Conservation (phyloP, 2,329 filamentous ascomycete species). For the Sordariomycetes sp. region DNA sequence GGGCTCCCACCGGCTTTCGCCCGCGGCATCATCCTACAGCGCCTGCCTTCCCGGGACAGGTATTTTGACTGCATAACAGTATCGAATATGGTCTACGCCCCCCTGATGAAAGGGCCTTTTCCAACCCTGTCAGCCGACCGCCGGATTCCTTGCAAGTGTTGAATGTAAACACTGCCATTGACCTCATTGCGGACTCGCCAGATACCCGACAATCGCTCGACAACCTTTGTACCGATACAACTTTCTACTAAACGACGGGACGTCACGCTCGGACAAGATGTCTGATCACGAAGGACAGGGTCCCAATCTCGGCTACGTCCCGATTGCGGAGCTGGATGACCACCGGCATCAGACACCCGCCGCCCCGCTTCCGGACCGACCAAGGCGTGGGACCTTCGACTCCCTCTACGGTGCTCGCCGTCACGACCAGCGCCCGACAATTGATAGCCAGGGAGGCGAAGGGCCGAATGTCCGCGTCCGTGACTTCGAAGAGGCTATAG, state of each 20-base stretch:
- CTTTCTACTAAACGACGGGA: neutral
- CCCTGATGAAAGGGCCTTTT: neutral
- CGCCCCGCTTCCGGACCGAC: slow-evolving; percentile 43
- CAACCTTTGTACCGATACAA: neutral
- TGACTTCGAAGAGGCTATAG: slow-evolving; percentile 78
- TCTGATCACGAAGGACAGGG: slow-evolving; percentile 48
- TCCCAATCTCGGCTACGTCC: slow-evolving; percentile 53
- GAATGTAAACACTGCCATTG: neutral
- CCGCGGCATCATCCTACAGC: neutral
- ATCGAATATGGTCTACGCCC: neutral
- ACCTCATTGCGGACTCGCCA: neutral
- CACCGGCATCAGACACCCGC: slow-evolving; percentile 59
- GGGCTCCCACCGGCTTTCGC: slow-evolving; percentile 2
- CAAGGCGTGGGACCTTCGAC: slow-evolving; percentile 61
- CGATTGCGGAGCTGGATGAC: slow-evolving; percentile 74
- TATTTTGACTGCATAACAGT: neutral
- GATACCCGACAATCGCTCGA: neutral
- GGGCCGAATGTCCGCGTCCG: slow-evolving; percentile 39
- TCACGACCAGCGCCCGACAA: slow-evolving; percentile 16
- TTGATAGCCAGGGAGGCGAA: slow-evolving; percentile 12
- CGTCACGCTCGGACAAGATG: slow-evolving; percentile 38
- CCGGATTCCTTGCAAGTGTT: neutral
- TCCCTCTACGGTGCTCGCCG: slow-evolving; percentile 47
- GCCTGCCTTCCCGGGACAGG: neutral
- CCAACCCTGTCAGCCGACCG: neutral